phyloP scores from a whole-genome alignment of 495 filamentous ascomycete genomes.

The Penicillium robsamsonii region DNA sequence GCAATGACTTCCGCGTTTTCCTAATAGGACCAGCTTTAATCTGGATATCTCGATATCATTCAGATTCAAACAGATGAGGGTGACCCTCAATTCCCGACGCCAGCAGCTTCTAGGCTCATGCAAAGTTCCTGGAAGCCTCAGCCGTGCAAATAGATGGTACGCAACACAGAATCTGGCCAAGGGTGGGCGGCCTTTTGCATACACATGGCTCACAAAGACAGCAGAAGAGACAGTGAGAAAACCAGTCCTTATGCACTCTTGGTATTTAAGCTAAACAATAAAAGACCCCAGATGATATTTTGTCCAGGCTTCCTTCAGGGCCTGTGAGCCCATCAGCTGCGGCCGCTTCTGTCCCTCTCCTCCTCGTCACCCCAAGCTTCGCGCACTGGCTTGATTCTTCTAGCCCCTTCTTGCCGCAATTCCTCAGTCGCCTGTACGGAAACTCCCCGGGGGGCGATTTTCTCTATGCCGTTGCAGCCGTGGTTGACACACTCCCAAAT shows the following conservation, averaged over 20 bases:
- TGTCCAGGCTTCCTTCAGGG: slow-evolving; percentile 29
- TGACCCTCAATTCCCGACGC: slow-evolving; percentile 7
- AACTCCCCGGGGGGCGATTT: slow-evolving; percentile 5
- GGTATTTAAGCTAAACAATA: slow-evolving; percentile 12
- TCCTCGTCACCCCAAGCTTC: slow-evolving; percentile 43
- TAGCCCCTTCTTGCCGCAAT: slow-evolving; percentile 32
- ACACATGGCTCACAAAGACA: slow-evolving; percentile 41
- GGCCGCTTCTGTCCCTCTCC: slow-evolving; percentile 26
- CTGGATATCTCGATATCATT: slow-evolving; percentile 26
- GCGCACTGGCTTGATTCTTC: slow-evolving; percentile 39
- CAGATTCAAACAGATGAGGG: slow-evolving; percentile 20
- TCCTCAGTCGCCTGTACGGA: slow-evolving; percentile 28
- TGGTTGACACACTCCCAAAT: slow-evolving; percentile 40
- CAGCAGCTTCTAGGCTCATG: slow-evolving; percentile 13
- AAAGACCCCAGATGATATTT: slow-evolving; percentile 35
- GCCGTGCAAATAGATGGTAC: slow-evolving; percentile 17
- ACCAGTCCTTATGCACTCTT: background rate
- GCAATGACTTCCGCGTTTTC: slow-evolving; percentile 12
- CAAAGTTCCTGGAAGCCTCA: slow-evolving; percentile 6
- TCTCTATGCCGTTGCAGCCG: slow-evolving; percentile 33
- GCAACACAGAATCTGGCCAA: slow-evolving; percentile 18
- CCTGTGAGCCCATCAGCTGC: slow-evolving; percentile 9
- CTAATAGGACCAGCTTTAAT: background rate
- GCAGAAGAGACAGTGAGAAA: slow-evolving; percentile 36
- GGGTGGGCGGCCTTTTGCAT: slow-evolving; percentile 23